These are phyloP conservation scores for Bipolaris victoriae DNA, from an alignment of 2,329 filamentous ascomycete genomes.

Conservation along the genomic window DNA sequence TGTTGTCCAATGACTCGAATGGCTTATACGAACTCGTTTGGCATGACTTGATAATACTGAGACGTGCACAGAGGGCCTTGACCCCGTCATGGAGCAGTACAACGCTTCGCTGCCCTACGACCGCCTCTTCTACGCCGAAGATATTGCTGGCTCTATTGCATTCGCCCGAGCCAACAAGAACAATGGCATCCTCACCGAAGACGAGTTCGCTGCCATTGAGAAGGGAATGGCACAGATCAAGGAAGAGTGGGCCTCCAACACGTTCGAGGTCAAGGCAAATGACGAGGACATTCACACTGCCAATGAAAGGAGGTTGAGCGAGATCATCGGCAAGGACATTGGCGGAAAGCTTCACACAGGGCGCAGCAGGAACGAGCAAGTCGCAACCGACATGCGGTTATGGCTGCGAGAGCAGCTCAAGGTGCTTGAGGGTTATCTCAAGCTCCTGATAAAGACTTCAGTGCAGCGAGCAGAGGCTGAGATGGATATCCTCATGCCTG, in stretches of 20 bases:
- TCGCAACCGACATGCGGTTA: slow-evolving; percentile 87
- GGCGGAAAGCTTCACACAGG: slow-evolving; percentile 90
- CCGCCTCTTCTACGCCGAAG: slow-evolving; percentile 76
- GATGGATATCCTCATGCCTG: slow-evolving; percentile 80
- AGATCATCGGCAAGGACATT: slow-evolving; percentile 84
- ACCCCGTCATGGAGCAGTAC: slow-evolving; percentile 85
- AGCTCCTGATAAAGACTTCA: slow-evolving; percentile 72
- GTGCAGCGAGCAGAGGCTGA: slow-evolving; percentile 73
- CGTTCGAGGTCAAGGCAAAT: slow-evolving; percentile 56
- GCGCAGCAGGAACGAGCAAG: slow-evolving; percentile 87
- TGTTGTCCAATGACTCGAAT: background rate
- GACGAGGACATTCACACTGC: slow-evolving; percentile 64
- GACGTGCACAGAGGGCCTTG: slow-evolving; percentile 69
- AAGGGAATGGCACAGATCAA: slow-evolving; percentile 67
- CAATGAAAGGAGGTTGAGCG: slow-evolving; percentile 65
- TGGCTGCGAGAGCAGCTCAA: slow-evolving; percentile 81
- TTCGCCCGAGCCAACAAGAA: slow-evolving; percentile 82
- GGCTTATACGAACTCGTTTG: background rate
- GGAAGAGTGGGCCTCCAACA: slow-evolving; percentile 56
- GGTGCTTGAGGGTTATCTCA: slow-evolving; percentile 71
- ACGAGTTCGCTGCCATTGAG: slow-evolving; percentile 78
- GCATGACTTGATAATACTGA: slow-evolving; percentile 18
- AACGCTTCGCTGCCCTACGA: slow-evolving; percentile 84
- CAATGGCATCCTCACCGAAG: slow-evolving; percentile 71
- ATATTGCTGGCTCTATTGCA: slow-evolving; percentile 80